Evolutionary conservation across 768 basidiomycete species (phyloP).

Genomic region (Serpula lacrymans): DNA sequence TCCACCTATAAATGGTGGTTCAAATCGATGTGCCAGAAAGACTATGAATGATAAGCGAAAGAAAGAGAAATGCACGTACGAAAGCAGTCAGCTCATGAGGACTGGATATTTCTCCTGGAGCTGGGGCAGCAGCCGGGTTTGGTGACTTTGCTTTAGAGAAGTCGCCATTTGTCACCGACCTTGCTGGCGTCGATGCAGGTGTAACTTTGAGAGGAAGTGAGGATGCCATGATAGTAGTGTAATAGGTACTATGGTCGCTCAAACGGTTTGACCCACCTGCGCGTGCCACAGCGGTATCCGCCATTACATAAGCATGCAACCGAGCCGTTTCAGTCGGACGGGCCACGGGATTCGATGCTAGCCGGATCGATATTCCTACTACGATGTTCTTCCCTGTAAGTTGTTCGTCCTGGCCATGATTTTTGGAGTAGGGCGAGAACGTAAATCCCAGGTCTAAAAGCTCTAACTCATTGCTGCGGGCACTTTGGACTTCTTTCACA

Average conservation of each 20-base stretch:
- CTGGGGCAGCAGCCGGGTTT: constrained; percentile 35
- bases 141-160: constrained; percentile 41
- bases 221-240: constrained; percentile 37
- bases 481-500: too few species aligned
- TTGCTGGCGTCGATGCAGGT: constrained; percentile 51
- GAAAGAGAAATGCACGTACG: constrained; percentile 47
- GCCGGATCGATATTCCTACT: too few species aligned
- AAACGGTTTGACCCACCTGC: too few species aligned
- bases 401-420: too few species aligned
- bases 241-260: not conserved
- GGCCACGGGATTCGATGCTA: too few species aligned
- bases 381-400: too few species aligned
- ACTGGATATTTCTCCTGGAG: constrained; percentile 72
- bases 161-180: constrained; percentile 22
- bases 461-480: too few species aligned
- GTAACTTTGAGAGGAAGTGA: constrained; percentile 68
- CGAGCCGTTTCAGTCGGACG: too few species aligned
- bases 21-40: constrained; percentile 3
- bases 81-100: constrained; percentile 94
- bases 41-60: constrained; percentile 1
- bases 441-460: too few species aligned
- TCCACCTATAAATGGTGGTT: constrained; percentile 74
- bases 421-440: too few species aligned
- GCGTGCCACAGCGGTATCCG: too few species aligned
- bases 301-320: too few species aligned